Evolutionary conservation across 116 monocot species (phyloP).

Genomic region (Phalaenopsis hybrid): DNA sequence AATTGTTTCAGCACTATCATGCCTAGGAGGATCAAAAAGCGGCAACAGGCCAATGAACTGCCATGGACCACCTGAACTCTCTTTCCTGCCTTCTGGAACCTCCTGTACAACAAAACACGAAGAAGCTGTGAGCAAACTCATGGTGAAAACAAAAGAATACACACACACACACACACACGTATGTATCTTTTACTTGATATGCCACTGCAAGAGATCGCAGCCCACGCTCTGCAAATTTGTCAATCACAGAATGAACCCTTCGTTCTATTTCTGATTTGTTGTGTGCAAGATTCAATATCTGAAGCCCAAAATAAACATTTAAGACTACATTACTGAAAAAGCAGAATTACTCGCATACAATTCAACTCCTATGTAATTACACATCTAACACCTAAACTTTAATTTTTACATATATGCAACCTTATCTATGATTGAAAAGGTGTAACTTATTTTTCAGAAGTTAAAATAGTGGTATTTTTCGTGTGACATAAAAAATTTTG

Average conservation of each 20-base stretch:
- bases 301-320: slow-evolving; percentile 5
- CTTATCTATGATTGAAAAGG: too few species aligned
- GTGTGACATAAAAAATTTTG: too few species aligned
- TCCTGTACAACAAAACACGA: slow-evolving; percentile 40
- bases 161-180: too few species aligned
- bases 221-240: slow-evolving; percentile 97
- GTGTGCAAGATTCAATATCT: slow-evolving; percentile 93
- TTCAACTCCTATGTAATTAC: too few species aligned
- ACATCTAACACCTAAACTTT: too few species aligned
- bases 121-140: background rate
- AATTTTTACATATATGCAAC: too few species aligned
- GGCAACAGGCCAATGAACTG: slow-evolving; percentile 82
- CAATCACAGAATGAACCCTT: slow-evolving; percentile 90
- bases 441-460: too few species aligned
- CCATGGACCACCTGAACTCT: slow-evolving; percentile 77
- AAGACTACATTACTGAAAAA: background rate
- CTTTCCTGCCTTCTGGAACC: slow-evolving; percentile 79
- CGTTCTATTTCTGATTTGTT: slow-evolving; percentile 90
- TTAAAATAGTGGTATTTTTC: too few species aligned
- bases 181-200: slow-evolving; percentile 50
- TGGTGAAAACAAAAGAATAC: background rate
- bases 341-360: too few species aligned
- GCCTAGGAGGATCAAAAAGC: slow-evolving; percentile 89
- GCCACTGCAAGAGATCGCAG: slow-evolving; percentile 94
- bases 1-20: slow-evolving; percentile 94